These are phyloP conservation scores for Fraxinus ornus DNA, from an alignment of 305 asterid species.

Conservation along the genomic window DNA sequence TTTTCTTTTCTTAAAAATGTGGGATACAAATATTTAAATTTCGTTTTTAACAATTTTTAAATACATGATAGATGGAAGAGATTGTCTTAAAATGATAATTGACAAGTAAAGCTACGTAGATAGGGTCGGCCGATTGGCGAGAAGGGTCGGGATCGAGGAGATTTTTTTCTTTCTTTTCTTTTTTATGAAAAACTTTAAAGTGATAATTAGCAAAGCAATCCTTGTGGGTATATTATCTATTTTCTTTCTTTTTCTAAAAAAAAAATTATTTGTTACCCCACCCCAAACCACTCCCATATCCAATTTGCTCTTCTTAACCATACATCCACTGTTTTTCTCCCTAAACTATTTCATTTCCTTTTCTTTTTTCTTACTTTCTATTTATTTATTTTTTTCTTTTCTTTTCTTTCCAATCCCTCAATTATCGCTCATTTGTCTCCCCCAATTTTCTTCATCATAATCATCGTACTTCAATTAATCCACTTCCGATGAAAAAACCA, in stretches of 20 bases:
- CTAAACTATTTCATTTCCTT: slow-evolving; percentile 21
- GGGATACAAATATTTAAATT: background rate
- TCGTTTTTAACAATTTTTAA: background rate
- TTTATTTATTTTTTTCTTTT: background rate
- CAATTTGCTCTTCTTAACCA: slow-evolving; percentile 3
- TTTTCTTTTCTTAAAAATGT: background rate
- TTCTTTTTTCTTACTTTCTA: slow-evolving; percentile 1
- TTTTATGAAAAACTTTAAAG: background rate
- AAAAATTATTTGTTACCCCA: background rate
- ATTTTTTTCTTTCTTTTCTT: background rate
- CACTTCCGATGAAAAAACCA: slow-evolving; percentile 12
- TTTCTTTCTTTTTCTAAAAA: background rate
- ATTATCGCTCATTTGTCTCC: slow-evolving; percentile 59
- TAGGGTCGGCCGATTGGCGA: background rate
- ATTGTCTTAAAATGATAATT: background rate
- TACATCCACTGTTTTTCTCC: slow-evolving; percentile 34
- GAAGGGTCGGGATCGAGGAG: background rate
- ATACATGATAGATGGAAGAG: background rate
- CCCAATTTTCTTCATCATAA: slow-evolving; percentile 26
- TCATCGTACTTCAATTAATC: slow-evolving; percentile 16
- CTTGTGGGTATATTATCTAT: background rate
- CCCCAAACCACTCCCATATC: background rate
- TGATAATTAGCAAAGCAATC: background rate
- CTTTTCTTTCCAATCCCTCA: slow-evolving; percentile 44
- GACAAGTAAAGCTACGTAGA: background rate